Conservation (phyloP, 164 flowering plant species). For the Vitis amurensis region DNA sequence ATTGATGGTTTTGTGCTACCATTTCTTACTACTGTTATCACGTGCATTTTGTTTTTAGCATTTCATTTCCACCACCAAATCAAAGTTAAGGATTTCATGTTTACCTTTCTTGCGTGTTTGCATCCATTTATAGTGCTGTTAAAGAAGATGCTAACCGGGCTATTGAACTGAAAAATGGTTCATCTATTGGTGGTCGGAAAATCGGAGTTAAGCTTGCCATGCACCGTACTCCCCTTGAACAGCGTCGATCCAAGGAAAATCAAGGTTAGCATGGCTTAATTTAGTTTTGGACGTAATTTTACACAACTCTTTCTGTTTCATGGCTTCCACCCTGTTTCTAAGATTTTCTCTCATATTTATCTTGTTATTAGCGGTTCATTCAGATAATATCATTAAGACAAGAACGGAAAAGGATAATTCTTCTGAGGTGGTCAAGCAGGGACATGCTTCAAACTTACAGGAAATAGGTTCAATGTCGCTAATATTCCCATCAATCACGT, state of each 20-base stretch:
- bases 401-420: conserved; percentile 29
- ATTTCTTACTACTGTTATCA: too few relatives aligned
- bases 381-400: conserved; percentile 26
- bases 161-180: conserved; percentile 75
- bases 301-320: not conserved
- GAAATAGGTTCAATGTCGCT: conserved; percentile 36
- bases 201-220: conserved; percentile 76
- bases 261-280: conserved; percentile 41
- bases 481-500: not conserved
- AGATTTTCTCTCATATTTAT: not conserved
- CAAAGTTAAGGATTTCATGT: not conserved
- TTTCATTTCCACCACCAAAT: not conserved
- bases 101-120: not conserved
- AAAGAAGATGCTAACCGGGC: conserved; percentile 82
- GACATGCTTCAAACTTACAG: conserved; percentile 19
- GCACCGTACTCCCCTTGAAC: conserved; percentile 74
- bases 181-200: conserved; percentile 69
- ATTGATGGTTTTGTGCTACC: too few relatives aligned
- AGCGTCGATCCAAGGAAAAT: conserved; percentile 56
- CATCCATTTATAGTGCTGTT: conserved; percentile 55
- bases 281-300: not conserved
- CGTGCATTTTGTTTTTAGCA: not conserved
- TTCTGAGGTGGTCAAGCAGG: conserved; percentile 17
- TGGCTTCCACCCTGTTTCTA: not conserved
- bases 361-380: conserved; percentile 8